Conservation (phyloP, 2,329 filamentous ascomycete genomes). For the Diaporthe humulicola region DNA sequence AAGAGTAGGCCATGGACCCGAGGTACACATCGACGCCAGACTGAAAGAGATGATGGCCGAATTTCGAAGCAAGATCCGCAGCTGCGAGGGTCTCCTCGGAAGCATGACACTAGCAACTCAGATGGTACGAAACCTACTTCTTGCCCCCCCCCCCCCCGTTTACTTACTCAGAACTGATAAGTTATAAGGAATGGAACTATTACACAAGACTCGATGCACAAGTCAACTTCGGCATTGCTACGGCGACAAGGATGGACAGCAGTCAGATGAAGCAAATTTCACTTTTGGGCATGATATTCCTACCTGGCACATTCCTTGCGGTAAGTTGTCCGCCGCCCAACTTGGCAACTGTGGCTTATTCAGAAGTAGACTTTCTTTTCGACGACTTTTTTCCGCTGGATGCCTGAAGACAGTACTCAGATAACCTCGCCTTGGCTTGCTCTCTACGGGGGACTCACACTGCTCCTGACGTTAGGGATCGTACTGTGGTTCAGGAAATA, state of each 20-base stretch:
- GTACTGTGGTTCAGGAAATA: background rate
- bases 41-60: constrained; percentile 42
- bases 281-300: constrained; percentile 43
- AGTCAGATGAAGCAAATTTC: constrained; percentile 41
- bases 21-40: constrained; percentile 32
- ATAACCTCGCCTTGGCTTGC: constrained; percentile 42
- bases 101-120: constrained; percentile 41
- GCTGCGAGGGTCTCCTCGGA: constrained; percentile 37
- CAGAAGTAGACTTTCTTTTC: constrained; percentile 43
- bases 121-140: constrained; percentile 37
- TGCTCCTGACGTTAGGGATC: constrained; percentile 34
- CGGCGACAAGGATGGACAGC: constrained; percentile 41
- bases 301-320: constrained; percentile 44
- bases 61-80: constrained; percentile 37
- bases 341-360: background rate
- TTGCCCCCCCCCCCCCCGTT: too few species aligned
- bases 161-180: background rate
- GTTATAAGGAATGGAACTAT: constrained; percentile 42
- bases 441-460: constrained; percentile 40
- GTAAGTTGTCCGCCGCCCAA: constrained; percentile 33
- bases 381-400: constrained; percentile 43
- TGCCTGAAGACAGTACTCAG: constrained; percentile 39
- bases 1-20: background rate
- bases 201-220: constrained; percentile 39
- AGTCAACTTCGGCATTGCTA: constrained; percentile 40